Base-by-base conservation (phyloP, 2,329 filamentous ascomycete species). In the Xylariomycetidae sp. region DNA sequence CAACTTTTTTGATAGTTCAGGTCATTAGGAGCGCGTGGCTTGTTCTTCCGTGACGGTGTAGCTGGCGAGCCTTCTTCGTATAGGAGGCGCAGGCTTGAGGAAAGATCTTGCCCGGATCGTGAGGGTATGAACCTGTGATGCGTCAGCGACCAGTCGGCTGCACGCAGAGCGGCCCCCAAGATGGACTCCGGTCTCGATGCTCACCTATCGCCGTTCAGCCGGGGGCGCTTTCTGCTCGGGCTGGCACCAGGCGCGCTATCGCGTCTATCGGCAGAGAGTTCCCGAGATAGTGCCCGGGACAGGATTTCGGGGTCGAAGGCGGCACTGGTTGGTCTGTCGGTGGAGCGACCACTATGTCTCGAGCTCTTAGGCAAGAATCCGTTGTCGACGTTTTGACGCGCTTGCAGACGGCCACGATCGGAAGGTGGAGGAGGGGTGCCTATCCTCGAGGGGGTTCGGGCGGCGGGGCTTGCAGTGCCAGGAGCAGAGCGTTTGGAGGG, bases 61-160 rank as follows among this genome's bases (percentile, higher is more conserved):
- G 90, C 85, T 14, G 92, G 92, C 14, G 90, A 95, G 24, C 84
- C 88, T 57, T 95, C 88, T 42, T 95, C 90, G 53, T 94, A 85
- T 18, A 96, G 70, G 35, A 96, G 67, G 56, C 81, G 95, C 62
- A 92, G 96, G 59, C 88, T 93, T 33, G 90, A 88, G 57, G 90
- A 85, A 16, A 96, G 68, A 60, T 98, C 92, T 59, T 95, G 88
- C 5, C 90, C 92, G 44, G 89, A 82, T 25, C 92, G 78, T 49
- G 92, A 93, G 18, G 92, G 92, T 47, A 98, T 96, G 57, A 98
- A 98, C 51, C 92, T 94, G 55, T 20, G 15, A 35, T 33, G 24
- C 6, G 24, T 7, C 12, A 25, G 24, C 8, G 8, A 23, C n/a
- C n/a, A 6, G 12, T 25, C 24, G 6, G 6, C 24, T 7, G 26